Evolutionary conservation across 257 asterid species (phyloP).

Genomic region (Anisodus acutangulus): DNA sequence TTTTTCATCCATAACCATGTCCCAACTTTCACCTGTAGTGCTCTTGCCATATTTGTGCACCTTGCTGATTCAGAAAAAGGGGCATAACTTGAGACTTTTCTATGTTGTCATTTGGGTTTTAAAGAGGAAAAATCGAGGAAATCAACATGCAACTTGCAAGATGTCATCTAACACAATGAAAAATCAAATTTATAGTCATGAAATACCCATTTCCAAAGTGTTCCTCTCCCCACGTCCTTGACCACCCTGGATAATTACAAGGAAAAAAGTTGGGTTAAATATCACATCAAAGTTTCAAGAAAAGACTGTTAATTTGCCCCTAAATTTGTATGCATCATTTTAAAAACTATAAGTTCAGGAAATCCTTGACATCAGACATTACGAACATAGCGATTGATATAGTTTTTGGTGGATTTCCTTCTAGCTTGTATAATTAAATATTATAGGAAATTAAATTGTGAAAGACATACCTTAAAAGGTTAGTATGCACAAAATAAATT

Average conservation of each 20-base stretch:
- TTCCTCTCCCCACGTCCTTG: constrained; percentile 99
- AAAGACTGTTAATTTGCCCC: not conserved
- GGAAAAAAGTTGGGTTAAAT: not conserved
- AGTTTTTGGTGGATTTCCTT: not conserved
- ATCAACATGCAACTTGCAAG: constrained; percentile 12
- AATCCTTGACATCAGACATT: not conserved
- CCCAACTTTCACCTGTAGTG: constrained; percentile 98
- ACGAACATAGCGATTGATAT: not conserved
- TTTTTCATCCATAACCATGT: constrained; percentile 90
- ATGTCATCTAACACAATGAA: not conserved
- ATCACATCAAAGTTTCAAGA: not conserved
- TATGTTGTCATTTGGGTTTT: not conserved
- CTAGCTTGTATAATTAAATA: not conserved
- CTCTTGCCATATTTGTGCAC: constrained; percentile 98
- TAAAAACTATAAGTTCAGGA: not conserved
- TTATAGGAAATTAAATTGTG: constrained; percentile 5
- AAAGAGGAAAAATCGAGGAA: not conserved
- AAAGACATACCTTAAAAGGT: not conserved
- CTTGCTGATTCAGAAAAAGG: constrained; percentile 60
- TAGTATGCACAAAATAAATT: not conserved
- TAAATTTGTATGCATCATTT: not conserved
- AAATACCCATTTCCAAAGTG: constrained; percentile 98
- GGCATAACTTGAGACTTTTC: not conserved
- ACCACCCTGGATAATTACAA: constrained; percentile 70
- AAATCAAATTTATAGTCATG: constrained; percentile 8